These are phyloP conservation scores for Exophiala viscosa DNA, from an alignment of 2,329 filamentous ascomycete genomes.

Conservation along the genomic window DNA sequence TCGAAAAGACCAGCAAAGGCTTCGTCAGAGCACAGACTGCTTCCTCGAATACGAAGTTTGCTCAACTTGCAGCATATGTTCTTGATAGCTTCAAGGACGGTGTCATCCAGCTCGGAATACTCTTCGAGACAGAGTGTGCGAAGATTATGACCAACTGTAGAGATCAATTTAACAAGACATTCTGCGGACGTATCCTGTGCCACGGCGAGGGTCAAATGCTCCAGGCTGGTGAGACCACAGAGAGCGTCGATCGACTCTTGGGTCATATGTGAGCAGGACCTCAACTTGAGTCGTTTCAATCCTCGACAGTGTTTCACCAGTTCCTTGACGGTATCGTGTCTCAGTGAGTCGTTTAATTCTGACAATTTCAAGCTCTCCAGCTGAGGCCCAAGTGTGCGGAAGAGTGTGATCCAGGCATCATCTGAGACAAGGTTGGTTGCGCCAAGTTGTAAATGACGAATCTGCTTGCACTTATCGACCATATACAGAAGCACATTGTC, in stretches of 20 bases:
- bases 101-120: constrained; percentile 62
- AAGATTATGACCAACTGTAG: constrained; percentile 61
- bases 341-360: constrained; percentile 78
- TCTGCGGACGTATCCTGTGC: constrained; percentile 55
- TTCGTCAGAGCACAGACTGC: constrained; percentile 69
- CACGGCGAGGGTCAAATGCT: constrained; percentile 72
- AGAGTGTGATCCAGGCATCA: constrained; percentile 67
- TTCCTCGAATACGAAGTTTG: constrained; percentile 80
- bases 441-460: constrained; percentile 74
- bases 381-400: constrained; percentile 61
- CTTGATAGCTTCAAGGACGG: constrained; percentile 67
- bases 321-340: constrained; percentile 63
- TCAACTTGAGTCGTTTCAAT: constrained; percentile 72
- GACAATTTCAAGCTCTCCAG: constrained; percentile 72
- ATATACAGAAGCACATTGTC: constrained; percentile 79
- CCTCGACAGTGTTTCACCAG: constrained; percentile 63
- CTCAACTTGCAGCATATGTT: constrained; percentile 61
- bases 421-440: constrained; percentile 81
- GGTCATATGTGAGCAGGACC: constrained; percentile 71
- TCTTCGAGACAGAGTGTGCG: constrained; percentile 72
- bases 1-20: constrained; percentile 71
- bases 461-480: constrained; percentile 62
- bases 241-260: constrained; percentile 64
- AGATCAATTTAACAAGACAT: constrained; percentile 59
- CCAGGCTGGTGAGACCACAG: constrained; percentile 58